phyloP scores from a whole-genome alignment of 371 early-diverging fungal species.

The Actinomucor elegans region DNA sequence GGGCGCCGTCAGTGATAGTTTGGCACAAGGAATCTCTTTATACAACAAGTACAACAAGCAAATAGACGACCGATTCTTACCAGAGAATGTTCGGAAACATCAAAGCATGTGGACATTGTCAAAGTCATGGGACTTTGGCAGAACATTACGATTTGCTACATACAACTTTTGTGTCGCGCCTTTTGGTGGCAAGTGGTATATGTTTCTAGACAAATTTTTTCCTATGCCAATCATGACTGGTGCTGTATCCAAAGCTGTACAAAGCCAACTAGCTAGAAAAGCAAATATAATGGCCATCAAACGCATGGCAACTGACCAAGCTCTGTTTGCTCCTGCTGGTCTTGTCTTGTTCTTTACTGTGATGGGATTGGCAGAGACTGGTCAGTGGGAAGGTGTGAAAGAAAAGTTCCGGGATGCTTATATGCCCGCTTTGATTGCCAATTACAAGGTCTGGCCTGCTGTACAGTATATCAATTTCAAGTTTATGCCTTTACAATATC shows the following conservation, averaged over 20 bases:
- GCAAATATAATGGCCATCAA: conserved; percentile 35
- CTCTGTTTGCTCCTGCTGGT: conserved; percentile 73
- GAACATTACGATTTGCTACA: conserved; percentile 60
- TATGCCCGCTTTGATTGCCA: conserved; percentile 67
- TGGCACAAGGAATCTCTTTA: conserved; percentile 63
- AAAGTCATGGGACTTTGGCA: conserved; percentile 29
- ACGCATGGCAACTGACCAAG: conserved; percentile 66
- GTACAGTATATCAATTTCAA: conserved; percentile 81
- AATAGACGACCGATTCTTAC: conserved; percentile 5
- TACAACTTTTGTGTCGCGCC: conserved; percentile 80
- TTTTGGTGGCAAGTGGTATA: conserved; percentile 73
- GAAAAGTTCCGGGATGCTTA: conserved; percentile 63
- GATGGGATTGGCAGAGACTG: conserved; percentile 68
- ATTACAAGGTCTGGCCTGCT: conserved; percentile 80
- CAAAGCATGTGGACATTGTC: conserved; percentile 26
- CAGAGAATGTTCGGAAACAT: conserved; percentile 21
- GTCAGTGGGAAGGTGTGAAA: conserved; percentile 53
- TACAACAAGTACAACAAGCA: conserved; percentile 22
- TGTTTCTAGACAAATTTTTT: conserved; percentile 62
- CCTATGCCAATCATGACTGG: conserved; percentile 48
- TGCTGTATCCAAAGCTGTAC: conserved; percentile 10
- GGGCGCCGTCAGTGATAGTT: conserved; percentile 66
- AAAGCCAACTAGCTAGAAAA: conserved; percentile 16
- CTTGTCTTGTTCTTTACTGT: conserved; percentile 65
- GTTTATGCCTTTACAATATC: conserved; percentile 69